Evolutionary conservation across 306 rosid species (phyloP), one percentile per base, ranked within the genome.

Genomic region (Astragalus membranaceus): DNA sequence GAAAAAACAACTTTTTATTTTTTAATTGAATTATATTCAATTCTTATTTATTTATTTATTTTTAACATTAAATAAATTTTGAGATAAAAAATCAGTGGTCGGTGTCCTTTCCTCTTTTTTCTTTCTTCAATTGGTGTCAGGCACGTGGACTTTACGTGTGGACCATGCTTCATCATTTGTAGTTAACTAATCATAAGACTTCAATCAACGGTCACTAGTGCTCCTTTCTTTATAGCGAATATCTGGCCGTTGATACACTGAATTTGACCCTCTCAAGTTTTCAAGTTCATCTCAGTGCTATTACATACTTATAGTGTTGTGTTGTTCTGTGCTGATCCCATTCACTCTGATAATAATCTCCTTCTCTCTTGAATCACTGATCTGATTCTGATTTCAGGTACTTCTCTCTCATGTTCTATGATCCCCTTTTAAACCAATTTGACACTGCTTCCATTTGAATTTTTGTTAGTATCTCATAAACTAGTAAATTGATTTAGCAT

Each of bases 371-470:
- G 41, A 44, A 65, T 78, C 78, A 41, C 69, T 41, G 14, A 56
- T 78, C 36, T 58, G 47, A 50, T 78, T 78, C 35, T 57, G 46
- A 50, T 78, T 51, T 50, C 63, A 78, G 82, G 82, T 78, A 78
- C 70, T 79, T 33, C 56, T 56, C 30, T 26, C 30, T 26, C 30
- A 26, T 46, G 10, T 36, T 56, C 43, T 59, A 4, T 59, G 41
- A 48, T 72, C 62, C 50, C 62, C 69, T 43, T 49, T 68, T 20
- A 20, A 16, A 3, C 64, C 44, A 59, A 46, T 48, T 51, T 16
- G 3, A 15, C 23, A 23, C 16, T 33, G 32, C 42, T 77, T 62
- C 48, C 15, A 41, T 43, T 33, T 61, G 61, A n/a, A 7, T 35
- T 65, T 64, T 17, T 30, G 10, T 29, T 62, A 5, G 14, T 69